Conservation (phyloP, 2,329 filamentous ascomycete genomes). For the Fusarium mundagurra region DNA sequence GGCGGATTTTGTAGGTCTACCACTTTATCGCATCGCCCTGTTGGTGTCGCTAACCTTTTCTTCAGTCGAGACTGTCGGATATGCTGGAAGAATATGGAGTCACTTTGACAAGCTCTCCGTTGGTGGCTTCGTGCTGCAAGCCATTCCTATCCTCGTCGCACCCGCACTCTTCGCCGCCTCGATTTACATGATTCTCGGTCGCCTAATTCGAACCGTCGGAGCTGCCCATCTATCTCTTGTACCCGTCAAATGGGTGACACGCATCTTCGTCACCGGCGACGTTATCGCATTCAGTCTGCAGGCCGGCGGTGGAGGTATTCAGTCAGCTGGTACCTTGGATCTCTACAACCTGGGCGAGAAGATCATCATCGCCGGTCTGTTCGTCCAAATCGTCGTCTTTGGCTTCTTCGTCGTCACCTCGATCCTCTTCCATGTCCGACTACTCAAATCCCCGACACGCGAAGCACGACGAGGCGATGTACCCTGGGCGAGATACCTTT, state of each 20-base stretch:
- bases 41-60: not conserved
- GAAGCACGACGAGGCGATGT: not conserved
- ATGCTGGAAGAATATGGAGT: constrained; percentile 12
- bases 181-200: constrained; percentile 20
- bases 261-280: constrained; percentile 2
- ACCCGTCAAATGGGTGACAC: constrained; percentile 15
- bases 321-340: not conserved
- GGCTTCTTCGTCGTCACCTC: constrained; percentile 13
- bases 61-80: constrained; percentile 3
- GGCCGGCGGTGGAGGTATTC: constrained; percentile 3
- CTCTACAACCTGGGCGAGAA: constrained; percentile 7
- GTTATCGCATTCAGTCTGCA: constrained; percentile 1
- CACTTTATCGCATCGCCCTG: fast-evolving
- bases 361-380: not conserved
- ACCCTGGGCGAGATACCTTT: constrained; percentile 1
- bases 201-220: constrained; percentile 5
- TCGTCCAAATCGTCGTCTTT: constrained; percentile 4
- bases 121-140: constrained; percentile 4
- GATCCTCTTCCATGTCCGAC: not conserved
- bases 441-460: not conserved
- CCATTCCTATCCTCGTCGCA: constrained; percentile 11
- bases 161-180: constrained; percentile 14
- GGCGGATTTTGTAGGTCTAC: not conserved
- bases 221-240: not conserved
- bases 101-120: not conserved